A percentile compares a stretch with the other conserved stretches of the same genome.
These are phyloP conservation scores for Hericium alpestre DNA, from an alignment of 768 basidiomycete genomes.

Conservation along the genomic window DNA sequence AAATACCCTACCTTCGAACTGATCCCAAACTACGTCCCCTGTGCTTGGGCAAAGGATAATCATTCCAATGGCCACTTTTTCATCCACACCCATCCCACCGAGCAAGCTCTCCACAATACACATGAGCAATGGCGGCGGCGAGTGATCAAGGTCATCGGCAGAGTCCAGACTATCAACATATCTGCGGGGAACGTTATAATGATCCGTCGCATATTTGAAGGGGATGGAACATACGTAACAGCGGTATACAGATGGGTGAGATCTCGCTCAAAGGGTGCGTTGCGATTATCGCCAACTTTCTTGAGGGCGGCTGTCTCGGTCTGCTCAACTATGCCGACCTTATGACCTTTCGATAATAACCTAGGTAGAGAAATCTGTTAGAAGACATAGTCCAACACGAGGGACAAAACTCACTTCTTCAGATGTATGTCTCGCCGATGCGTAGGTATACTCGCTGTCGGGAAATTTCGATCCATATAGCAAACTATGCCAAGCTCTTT, in stretches of 20 bases:
- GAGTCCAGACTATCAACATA: conserved; percentile 77
- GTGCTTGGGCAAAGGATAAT: conserved; percentile 77
- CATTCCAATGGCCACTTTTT: conserved; percentile 50
- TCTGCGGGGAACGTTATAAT: conserved; percentile 27
- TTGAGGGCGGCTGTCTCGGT: conserved; percentile 84
- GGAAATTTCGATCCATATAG: conserved; percentile 60
- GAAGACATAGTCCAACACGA: neutral
- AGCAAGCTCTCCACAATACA: conserved; percentile 53
- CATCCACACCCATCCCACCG: conserved; percentile 32
- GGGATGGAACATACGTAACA: conserved; percentile 46
- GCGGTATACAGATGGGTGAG: conserved; percentile 77
- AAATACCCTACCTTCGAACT: conserved; percentile 56
- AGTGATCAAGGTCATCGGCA: conserved; percentile 45
- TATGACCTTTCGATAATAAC: conserved; percentile 66
- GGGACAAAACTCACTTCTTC: conserved; percentile 46
- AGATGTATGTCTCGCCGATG: conserved; percentile 61
- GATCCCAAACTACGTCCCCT: conserved; percentile 90
- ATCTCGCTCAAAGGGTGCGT: conserved; percentile 61
- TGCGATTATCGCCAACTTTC: conserved; percentile 67
- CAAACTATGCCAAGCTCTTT: conserved; percentile 72
- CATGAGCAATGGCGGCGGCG: conserved; percentile 61
- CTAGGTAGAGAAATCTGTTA: conserved; percentile 24
- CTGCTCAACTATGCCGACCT: conserved; percentile 78
- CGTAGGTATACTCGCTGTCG: conserved; percentile 64
- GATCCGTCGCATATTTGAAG: neutral